These are phyloP conservation scores for Xanthoparmelia taractica DNA, from an alignment of 495 filamentous ascomycete genomes.

Conservation along the genomic window DNA sequence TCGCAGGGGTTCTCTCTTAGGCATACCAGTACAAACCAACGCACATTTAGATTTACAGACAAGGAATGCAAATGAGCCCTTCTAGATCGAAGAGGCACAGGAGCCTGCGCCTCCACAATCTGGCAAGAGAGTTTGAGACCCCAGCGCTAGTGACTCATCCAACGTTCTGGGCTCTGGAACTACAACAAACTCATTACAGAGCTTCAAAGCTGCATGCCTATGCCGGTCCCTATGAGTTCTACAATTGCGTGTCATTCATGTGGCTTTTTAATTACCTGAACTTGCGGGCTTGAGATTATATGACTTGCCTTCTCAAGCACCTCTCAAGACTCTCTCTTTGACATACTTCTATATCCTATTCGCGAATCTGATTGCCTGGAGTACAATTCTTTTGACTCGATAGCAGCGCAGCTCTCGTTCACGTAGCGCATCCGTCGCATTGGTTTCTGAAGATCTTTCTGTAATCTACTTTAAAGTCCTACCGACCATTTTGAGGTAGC, in stretches of 20 bases:
- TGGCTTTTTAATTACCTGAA: too few species aligned
- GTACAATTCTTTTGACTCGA: not conserved
- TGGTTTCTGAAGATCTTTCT: not conserved
- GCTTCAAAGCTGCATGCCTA: too few species aligned
- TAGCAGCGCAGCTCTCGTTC: not conserved
- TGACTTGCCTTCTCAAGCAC: not conserved
- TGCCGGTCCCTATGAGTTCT: too few species aligned
- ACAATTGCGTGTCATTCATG: not conserved
- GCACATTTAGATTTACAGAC: not conserved
- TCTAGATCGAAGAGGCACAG: not conserved
- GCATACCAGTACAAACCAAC: not conserved
- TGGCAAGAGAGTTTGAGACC: not conserved
- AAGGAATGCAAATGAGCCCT: not conserved
- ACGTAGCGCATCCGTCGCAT: not conserved
- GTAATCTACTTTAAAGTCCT: not conserved
- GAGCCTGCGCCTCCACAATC: slow-evolving; percentile 4
- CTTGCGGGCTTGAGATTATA: too few species aligned
- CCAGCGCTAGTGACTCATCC: not conserved
- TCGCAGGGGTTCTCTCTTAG: too few species aligned
- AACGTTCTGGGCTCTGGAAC: too few species aligned
- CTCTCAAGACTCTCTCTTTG: not conserved
- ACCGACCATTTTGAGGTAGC: not conserved
- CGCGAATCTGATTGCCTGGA: not conserved
- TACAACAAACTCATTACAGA: too few species aligned
- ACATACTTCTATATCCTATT: not conserved